These are phyloP conservation scores for Corylus avellana DNA, from an alignment of 306 rosid species.

Conservation along the genomic window DNA sequence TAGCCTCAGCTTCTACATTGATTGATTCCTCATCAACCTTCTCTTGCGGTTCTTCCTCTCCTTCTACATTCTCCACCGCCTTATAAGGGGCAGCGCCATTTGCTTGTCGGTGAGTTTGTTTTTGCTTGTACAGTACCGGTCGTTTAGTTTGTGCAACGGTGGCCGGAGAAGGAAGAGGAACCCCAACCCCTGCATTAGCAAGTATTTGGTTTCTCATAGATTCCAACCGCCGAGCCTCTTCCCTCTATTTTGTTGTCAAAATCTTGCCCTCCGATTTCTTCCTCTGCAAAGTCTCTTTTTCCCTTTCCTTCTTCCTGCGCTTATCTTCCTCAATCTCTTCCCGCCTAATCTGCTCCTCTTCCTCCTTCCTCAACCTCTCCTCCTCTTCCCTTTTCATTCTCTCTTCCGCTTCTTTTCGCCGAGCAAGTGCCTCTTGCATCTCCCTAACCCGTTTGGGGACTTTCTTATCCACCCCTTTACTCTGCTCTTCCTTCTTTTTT, in stretches of 20 bases:
- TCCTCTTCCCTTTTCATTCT: conserved; percentile 78
- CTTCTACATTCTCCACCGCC: conserved; percentile 35
- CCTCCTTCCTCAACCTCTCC: conserved; percentile 84
- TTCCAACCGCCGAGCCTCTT: conserved; percentile 49
- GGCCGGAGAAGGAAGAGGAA: conserved; percentile 50
- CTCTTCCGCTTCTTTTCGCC: conserved; percentile 86
- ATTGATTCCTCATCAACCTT: conserved; percentile 61
- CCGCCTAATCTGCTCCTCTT: conserved; percentile 70
- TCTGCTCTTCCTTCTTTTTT: conserved; percentile 69
- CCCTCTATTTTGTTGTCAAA: conserved; percentile 47
- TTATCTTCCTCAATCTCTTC: conserved; percentile 90
- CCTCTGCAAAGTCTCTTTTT: conserved; percentile 71
- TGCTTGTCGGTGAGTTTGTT: conserved; percentile 47
- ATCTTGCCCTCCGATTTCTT: conserved; percentile 76
- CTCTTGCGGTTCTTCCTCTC: conserved; percentile 34
- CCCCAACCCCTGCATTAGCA: conserved; percentile 40
- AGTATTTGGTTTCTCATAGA: conserved; percentile 83
- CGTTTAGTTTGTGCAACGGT: conserved; percentile 61
- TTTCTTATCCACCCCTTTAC: conserved; percentile 81
- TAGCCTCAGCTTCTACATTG: conserved; percentile 51
- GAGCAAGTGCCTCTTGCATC: conserved; percentile 92
- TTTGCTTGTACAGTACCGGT: conserved; percentile 58
- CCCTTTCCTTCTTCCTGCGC: conserved; percentile 79
- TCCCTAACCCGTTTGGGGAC: conserved; percentile 97
- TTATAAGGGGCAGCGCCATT: conserved; percentile 54